A percentile compares a stretch with the other conserved stretches of the same genome.
Conservation (phyloP, 768 basidiomycete genomes). For the Collybia sordida region DNA sequence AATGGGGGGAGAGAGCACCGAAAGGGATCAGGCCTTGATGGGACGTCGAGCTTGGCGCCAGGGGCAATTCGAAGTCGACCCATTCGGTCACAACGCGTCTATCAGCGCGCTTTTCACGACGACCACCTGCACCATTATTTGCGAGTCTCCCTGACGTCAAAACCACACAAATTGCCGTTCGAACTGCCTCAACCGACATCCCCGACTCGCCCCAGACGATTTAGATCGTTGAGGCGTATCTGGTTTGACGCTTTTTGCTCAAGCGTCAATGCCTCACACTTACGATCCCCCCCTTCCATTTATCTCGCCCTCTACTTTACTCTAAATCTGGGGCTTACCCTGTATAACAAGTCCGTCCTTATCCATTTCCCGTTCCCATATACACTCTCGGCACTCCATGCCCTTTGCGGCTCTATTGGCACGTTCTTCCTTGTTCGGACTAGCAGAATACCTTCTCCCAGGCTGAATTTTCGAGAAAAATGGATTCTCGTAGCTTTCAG, state of each 20-base stretch:
- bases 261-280: conserved; percentile 5
- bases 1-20: neutral
- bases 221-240: conserved; percentile 2
- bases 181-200: conserved; percentile 17
- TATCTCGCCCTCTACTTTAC: conserved; percentile 75
- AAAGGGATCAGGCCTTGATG: conserved; percentile 1
- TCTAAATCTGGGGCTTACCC: conserved; percentile 88
- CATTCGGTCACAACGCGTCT: conserved; percentile 5
- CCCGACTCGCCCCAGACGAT: conserved; percentile 9
- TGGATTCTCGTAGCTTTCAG: conserved; percentile 79
- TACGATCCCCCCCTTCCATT: conserved; percentile 11
- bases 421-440: conserved; percentile 61
- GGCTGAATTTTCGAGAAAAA: conserved; percentile 52
- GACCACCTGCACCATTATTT: conserved; percentile 1
- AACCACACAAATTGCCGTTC: conserved; percentile 1
- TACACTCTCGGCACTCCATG: conserved; percentile 90
- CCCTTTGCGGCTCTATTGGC: conserved; percentile 82
- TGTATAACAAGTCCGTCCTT: conserved; percentile 94
- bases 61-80: conserved; percentile 11
- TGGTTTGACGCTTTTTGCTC: conserved; percentile 6
- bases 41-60: neutral
- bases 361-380: conserved; percentile 95
- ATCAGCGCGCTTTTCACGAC: conserved; percentile 8
- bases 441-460: conserved; percentile 13
- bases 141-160: neutral